Conservation (phyloP, 73 alveolate genomes). For the Paramecium primaurelia region DNA sequence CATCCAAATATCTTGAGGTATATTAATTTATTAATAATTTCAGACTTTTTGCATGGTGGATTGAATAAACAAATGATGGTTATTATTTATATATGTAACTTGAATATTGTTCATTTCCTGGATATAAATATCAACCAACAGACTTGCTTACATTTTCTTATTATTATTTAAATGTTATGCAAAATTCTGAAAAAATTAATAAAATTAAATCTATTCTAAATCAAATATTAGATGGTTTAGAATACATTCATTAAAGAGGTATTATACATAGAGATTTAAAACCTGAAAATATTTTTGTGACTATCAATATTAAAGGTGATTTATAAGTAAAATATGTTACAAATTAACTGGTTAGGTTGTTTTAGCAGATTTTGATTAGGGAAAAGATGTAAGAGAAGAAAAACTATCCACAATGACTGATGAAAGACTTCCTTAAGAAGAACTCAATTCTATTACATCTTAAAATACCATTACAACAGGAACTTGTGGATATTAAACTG, state of each 20-base stretch:
- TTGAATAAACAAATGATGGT: constrained; percentile 7
- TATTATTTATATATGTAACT: constrained; percentile 24
- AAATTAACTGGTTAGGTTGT: constrained; percentile 18
- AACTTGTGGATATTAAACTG: constrained; percentile 26
- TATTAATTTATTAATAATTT: not conserved
- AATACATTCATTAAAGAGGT: constrained; percentile 25
- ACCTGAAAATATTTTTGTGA: constrained; percentile 47
- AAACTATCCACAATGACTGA: constrained; percentile 12
- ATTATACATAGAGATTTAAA: constrained; percentile 36
- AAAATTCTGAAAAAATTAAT: not conserved
- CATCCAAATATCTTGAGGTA: constrained; percentile 46
- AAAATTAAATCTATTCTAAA: constrained; percentile 28
- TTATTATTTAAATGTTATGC: constrained; percentile 26
- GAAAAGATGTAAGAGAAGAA: constrained; percentile 40
- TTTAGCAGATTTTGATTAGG: constrained; percentile 44
- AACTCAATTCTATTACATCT: constrained; percentile 12
- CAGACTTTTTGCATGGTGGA: constrained; percentile 40
- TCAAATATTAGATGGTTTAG: constrained; percentile 43
- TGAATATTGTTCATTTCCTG: constrained; percentile 52
- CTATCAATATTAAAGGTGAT: constrained; percentile 23
- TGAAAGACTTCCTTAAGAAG: constrained; percentile 34
- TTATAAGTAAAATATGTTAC: not conserved
- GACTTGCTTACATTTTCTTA: constrained; percentile 38
- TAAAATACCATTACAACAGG: constrained; percentile 40
- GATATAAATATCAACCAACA: constrained; percentile 34